These are phyloP conservation scores for Pilatotrama ljubarskyi DNA, from an alignment of 768 basidiomycete genomes.

Conservation along the genomic window DNA sequence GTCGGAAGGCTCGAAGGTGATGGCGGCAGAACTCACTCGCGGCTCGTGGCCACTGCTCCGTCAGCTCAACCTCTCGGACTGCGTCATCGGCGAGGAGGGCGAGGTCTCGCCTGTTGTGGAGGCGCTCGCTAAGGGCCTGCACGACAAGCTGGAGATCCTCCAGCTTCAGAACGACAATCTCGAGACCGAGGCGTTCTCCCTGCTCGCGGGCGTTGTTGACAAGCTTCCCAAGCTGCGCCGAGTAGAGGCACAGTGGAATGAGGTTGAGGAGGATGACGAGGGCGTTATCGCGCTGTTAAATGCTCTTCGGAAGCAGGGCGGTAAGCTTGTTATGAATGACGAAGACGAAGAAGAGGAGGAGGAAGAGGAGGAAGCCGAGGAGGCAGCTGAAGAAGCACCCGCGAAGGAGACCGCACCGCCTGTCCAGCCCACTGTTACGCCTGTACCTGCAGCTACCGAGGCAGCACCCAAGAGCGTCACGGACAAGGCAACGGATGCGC, in stretches of 20 bases:
- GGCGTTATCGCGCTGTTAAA: conserved; percentile 52
- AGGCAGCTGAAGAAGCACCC: conserved; percentile 47
- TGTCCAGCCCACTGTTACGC: conserved; percentile 14
- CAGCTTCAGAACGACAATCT: conserved; percentile 94
- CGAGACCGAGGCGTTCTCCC: conserved; percentile 61
- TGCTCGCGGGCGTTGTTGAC: conserved; percentile 67
- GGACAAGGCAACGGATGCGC: conserved; percentile 49
- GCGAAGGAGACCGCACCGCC: conserved; percentile 30
- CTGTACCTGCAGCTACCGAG: conserved; percentile 5
- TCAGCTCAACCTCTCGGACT: conserved; percentile 90
- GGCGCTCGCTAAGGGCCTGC: conserved; percentile 66
- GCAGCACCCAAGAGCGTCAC: conserved; percentile 25
- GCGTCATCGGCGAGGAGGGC: conserved; percentile 81
- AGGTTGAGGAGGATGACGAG: conserved; percentile 76
- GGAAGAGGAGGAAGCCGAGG: conserved; percentile 57
- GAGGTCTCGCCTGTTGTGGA: conserved; percentile 68
- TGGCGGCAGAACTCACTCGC: conserved; percentile 57
- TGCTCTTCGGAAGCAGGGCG: conserved; percentile 63
- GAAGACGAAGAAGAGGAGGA: conserved; percentile 80
- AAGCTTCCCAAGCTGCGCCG: conserved; percentile 59
- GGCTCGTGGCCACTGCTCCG: conserved; percentile 66
- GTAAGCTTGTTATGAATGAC: conserved; percentile 65
- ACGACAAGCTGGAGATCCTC: conserved; percentile 70
- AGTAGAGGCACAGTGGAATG: conserved; percentile 91
- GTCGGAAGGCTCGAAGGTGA: conserved; percentile 52